These are phyloP conservation scores for Trichoderma afroharzianum DNA, from an alignment of 2,329 filamentous ascomycete genomes.

Conservation along the genomic window DNA sequence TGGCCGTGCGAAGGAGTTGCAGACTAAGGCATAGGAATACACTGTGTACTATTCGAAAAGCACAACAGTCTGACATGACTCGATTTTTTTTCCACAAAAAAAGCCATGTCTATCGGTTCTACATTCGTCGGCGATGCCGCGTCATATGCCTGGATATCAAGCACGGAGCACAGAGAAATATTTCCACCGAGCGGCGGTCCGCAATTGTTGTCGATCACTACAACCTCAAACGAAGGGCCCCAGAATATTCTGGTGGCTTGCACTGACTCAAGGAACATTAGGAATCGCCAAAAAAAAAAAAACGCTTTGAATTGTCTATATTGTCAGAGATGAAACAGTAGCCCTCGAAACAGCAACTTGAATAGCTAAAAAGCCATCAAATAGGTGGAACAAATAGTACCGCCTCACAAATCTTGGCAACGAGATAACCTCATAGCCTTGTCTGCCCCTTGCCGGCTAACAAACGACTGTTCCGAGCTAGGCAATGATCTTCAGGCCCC, in stretches of 20 bases:
- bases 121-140: neutral
- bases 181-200: conserved; percentile 4
- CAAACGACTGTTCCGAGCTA: neutral
- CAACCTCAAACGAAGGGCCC: neutral
- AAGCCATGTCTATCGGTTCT: neutral
- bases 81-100: neutral
- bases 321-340: neutral
- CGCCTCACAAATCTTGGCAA: neutral
- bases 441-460: neutral
- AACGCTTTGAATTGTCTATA: neutral
- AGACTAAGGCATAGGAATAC: neutral
- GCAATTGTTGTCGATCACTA: conserved; percentile 2
- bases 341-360: neutral
- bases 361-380: neutral
- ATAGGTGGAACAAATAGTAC: neutral
- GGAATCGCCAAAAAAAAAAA: neutral
- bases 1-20: neutral
- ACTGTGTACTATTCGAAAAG: neutral
- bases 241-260: neutral
- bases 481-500: conserved; percentile 9
- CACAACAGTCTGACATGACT: neutral
- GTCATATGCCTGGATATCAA: neutral
- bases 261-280: neutral
- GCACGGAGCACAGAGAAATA: neutral
- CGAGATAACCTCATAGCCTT: neutral